Conservation (phyloP, 768 basidiomycete species). For the Rubroboletus pulcherrimus region DNA sequence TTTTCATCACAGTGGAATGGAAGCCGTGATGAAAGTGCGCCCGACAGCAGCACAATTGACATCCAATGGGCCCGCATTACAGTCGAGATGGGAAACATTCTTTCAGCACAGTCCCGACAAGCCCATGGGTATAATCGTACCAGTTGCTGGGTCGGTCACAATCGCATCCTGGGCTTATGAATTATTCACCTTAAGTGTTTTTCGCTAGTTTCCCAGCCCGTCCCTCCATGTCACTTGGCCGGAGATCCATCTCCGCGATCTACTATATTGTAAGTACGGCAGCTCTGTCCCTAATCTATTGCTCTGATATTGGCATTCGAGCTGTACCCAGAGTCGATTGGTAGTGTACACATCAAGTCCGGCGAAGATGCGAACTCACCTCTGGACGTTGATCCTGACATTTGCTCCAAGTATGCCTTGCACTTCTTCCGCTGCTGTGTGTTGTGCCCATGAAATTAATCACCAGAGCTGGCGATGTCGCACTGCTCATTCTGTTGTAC, state of each 20-base stretch:
- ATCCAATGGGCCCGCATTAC: slow-evolving; percentile 43
- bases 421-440: background rate
- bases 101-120: slow-evolving; percentile 53
- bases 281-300: background rate
- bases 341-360: slow-evolving; percentile 46
- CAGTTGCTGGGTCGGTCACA: slow-evolving; percentile 37
- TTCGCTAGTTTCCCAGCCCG: slow-evolving; percentile 25
- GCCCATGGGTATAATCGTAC: slow-evolving; percentile 43
- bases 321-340: slow-evolving; percentile 45
- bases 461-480: slow-evolving; percentile 36
- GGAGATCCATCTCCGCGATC: slow-evolving; percentile 27
- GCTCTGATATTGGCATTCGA: slow-evolving; percentile 5
- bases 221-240: slow-evolving; percentile 9
- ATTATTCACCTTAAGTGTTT: background rate
- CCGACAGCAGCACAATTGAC: slow-evolving; percentile 49
- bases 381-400: slow-evolving; percentile 44
- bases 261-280: slow-evolving; percentile 31
- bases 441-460: background rate
- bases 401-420: slow-evolving; percentile 37
- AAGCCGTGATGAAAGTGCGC: slow-evolving; percentile 53
- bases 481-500: slow-evolving; percentile 47
- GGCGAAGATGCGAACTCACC: slow-evolving; percentile 39
- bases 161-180: background rate
- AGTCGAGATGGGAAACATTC: slow-evolving; percentile 47
- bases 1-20: slow-evolving; percentile 41